phyloP scores from a whole-genome alignment of 495 filamentous ascomycete genomes.

The Hypoxylon crocopeplum region DNA sequence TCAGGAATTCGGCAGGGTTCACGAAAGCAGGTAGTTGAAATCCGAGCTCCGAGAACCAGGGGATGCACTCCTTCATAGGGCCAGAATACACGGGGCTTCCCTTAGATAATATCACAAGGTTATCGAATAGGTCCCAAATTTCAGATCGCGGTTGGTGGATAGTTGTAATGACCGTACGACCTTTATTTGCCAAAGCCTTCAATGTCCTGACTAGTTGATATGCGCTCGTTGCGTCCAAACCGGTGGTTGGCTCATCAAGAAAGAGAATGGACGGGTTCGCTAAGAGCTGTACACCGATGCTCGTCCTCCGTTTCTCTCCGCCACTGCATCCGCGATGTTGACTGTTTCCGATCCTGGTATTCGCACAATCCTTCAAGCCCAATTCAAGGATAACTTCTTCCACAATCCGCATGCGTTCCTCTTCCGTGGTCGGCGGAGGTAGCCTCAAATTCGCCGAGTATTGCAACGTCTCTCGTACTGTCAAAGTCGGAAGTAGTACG shows the following conservation, averaged over 20 bases:
- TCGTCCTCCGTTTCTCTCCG: slow-evolving; percentile 75
- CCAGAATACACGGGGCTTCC: slow-evolving; percentile 73
- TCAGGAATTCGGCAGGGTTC: slow-evolving; percentile 76
- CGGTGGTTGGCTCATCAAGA: slow-evolving; percentile 78
- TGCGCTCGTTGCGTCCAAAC: slow-evolving; percentile 76
- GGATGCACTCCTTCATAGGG: slow-evolving; percentile 54
- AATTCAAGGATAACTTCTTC: slow-evolving; percentile 77
- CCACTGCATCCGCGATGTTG: slow-evolving; percentile 76
- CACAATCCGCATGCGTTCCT: slow-evolving; percentile 65
- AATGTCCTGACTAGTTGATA: slow-evolving; percentile 73
- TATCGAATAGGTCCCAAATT: slow-evolving; percentile 77
- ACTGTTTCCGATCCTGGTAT: slow-evolving; percentile 72
- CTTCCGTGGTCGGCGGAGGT: slow-evolving; percentile 62
- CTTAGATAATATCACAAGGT: slow-evolving; percentile 66
- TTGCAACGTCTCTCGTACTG: slow-evolving; percentile 73
- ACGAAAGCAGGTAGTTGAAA: slow-evolving; percentile 68
- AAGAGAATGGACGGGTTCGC: slow-evolving; percentile 78
- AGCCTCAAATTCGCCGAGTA: slow-evolving; percentile 76
- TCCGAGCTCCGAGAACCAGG: slow-evolving; percentile 64
- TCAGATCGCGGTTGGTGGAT: slow-evolving; percentile 78
- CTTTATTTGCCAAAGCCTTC: slow-evolving; percentile 68
- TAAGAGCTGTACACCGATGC: slow-evolving; percentile 76
- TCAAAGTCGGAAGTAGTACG: slow-evolving; percentile 70
- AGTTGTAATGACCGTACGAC: slow-evolving; percentile 73
- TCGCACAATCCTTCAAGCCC: slow-evolving; percentile 74